Evolutionary conservation across 1,139 yeast genomes (phyloP), one percentile per base, ranked within the genome.

Genomic region (Geotrichum restrictum): DNA sequence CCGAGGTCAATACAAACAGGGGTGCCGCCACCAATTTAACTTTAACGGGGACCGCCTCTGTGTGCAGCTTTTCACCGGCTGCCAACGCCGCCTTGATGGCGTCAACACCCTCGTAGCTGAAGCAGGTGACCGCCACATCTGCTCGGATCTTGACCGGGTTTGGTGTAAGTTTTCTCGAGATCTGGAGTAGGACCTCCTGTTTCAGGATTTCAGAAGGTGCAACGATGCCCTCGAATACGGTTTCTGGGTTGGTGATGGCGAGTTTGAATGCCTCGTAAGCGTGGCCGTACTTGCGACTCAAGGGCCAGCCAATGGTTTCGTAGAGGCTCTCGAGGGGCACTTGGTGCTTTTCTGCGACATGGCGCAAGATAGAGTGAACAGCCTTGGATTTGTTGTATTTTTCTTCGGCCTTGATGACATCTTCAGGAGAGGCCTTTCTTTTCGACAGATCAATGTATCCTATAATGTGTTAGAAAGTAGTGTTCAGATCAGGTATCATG

Each of bases 21-120:
- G 99, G 99, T 51, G 98, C 98, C 57, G 99, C 98, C 48, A 93
- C 97, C 64, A 93, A 80, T 72, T 91, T 89, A 61, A 91, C 96
- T 72, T 88, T 89, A 63, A 93, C 87, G 29, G 77, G 77, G 77
- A 87, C 83, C 57, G 82, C 83, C 65, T 88, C 96, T 45, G 91
- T 86, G 58, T 94, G 81, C 55, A 86, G 74, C 24, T 77, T 80
- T 74, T 93, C 98, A 51, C 96, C 98, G 24, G 91, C 85, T 61
- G 79, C 77, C 62, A 93, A 79, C 32, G 98, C 96, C 57, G 77
- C 79, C 74, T 91, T 91, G 67, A 93, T 91, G 60, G 98, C 98
- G 69, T 91, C 96, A 62, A 93, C 89, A 70, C 99, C 99, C 70
- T 93, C 98, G 72, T 93, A 93, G 60, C 94, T 81, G 75, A 91